Percentiles rank a stretch among this genome's conserved stretches.
Evolutionary conservation across 1,284 basidiomycete genomes (phyloP).

Genomic region (Violaceomyces palustris): DNA sequence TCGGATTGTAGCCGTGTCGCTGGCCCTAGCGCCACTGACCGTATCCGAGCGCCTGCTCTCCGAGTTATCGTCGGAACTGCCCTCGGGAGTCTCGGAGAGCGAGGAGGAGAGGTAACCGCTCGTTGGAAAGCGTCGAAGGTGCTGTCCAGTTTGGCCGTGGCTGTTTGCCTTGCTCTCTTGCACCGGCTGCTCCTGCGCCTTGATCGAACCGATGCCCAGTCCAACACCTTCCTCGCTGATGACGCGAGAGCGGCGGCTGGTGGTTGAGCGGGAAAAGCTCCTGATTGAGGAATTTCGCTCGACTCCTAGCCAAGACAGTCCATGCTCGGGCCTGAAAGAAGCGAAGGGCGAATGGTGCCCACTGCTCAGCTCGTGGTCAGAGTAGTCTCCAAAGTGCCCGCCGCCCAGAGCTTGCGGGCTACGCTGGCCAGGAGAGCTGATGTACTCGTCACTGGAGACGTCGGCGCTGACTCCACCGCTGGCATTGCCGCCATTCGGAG

Average conservation of each 20-base stretch:
- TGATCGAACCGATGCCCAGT: slow-evolving; percentile 6
- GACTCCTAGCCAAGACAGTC: background rate
- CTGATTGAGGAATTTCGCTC: background rate
- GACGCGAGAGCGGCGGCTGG: slow-evolving; percentile 19
- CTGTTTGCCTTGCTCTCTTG: background rate
- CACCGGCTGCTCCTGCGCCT: too few relatives aligned
- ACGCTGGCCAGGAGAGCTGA: slow-evolving; percentile 6
- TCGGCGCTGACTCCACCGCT: slow-evolving; percentile 14
- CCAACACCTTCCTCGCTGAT: slow-evolving; percentile 32
- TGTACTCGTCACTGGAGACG: slow-evolving; percentile 20
- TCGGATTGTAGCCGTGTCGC: too few relatives aligned
- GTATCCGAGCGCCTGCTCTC: slow-evolving; percentile 11
- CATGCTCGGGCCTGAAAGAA: background rate
- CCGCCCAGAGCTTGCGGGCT: slow-evolving; percentile 2
- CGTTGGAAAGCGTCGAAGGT: slow-evolving; percentile 1
- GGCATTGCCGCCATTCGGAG: background rate
- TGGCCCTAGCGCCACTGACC: too few relatives aligned
- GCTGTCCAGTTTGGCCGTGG: too few relatives aligned
- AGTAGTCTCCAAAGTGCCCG: background rate
- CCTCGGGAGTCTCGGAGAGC: slow-evolving; percentile 28
- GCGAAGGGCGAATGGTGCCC: background rate
- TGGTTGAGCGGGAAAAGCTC: slow-evolving; percentile 14
- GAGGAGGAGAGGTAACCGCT: slow-evolving; percentile 1
- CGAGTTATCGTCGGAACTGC: slow-evolving; percentile 26
- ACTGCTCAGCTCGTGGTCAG: background rate